Evolutionary conservation across 2,329 filamentous ascomycete genomes (phyloP).

Genomic region (Macrophomina tecta): DNA sequence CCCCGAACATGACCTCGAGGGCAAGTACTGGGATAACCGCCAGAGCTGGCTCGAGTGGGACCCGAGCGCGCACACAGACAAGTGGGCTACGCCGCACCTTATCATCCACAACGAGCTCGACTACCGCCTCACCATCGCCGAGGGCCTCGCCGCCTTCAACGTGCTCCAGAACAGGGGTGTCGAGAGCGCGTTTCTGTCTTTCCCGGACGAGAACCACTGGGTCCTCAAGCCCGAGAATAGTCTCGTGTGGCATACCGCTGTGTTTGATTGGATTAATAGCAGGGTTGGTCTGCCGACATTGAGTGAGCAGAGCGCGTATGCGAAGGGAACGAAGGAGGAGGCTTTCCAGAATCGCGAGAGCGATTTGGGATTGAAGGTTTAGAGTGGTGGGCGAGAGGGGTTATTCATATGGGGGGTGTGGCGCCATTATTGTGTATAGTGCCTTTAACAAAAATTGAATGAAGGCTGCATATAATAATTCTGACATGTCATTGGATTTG

Average conservation of each 20-base stretch:
- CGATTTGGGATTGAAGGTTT: conserved; percentile 23
- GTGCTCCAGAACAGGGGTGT: conserved; percentile 77
- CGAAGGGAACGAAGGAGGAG: conserved; percentile 12
- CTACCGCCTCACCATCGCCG: conserved; percentile 83
- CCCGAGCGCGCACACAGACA: conserved; percentile 59
- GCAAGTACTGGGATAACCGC: conserved; percentile 43
- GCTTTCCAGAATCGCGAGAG: conserved; percentile 22
- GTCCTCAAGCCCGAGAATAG: conserved; percentile 88
- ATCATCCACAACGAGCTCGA: conserved; percentile 91
- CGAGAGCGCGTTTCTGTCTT: conserved; percentile 78
- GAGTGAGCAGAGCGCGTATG: conserved; percentile 34
- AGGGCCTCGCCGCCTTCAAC: conserved; percentile 86
- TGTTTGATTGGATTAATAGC: conserved; percentile 76
- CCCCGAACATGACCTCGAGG: conserved; percentile 53
- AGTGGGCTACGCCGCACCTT: conserved; percentile 88
- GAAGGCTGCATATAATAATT: no score
- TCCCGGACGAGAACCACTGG: conserved; percentile 83
- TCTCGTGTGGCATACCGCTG: conserved; percentile 86
- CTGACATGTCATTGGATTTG: no score
- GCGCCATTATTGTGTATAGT: no score
- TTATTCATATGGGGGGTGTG: no score
- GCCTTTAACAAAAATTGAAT: no score
- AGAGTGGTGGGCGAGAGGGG: not conserved
- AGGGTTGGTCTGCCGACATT: conserved; percentile 60
- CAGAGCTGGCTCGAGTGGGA: conserved; percentile 64